phyloP scores from a whole-genome alignment of 1,139 yeast genomes.

The Candida tropicalis region DNA sequence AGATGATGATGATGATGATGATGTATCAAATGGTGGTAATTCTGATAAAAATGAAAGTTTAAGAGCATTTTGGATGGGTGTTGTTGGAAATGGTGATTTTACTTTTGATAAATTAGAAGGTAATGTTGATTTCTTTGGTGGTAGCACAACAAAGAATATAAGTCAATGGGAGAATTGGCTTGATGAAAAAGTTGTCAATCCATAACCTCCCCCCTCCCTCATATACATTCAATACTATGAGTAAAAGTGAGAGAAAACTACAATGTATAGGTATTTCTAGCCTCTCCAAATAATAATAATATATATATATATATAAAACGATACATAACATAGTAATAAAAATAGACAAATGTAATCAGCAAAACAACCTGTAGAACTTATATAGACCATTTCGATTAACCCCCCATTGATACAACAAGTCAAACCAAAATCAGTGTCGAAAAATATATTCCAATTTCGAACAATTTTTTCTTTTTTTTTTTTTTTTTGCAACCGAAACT shows the following conservation, averaged over 20 bases:
- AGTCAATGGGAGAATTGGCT: conserved; percentile 77
- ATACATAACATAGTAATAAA: background rate
- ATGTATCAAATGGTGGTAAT: conserved; percentile 27
- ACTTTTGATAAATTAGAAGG: conserved; percentile 71
- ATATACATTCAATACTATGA: no score
- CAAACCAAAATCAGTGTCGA: background rate
- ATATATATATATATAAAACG: background rate
- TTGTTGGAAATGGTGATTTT: conserved; percentile 51
- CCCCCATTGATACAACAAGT: background rate
- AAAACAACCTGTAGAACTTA: no score
- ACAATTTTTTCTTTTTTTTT: background rate
- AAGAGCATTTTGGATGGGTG: conserved; percentile 47
- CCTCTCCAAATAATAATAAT: conserved; percentile 2
- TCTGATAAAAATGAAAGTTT: conserved; percentile 20
- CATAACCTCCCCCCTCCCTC: no score
- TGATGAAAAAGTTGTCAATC: conserved; percentile 68
- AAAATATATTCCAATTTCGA: background rate
- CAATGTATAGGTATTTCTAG: no score
- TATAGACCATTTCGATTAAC: background rate
- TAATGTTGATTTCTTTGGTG: conserved; percentile 67
- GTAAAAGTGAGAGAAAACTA: no score
- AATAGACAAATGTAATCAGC: background rate
- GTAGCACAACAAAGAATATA: conserved; percentile 62
- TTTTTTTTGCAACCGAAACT: conserved; percentile 3
- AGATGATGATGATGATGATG: conserved; percentile 29